These are phyloP conservation scores for Talaromyces sp. DNA, from an alignment of 2,329 filamentous ascomycete species.

Conservation along the genomic window DNA sequence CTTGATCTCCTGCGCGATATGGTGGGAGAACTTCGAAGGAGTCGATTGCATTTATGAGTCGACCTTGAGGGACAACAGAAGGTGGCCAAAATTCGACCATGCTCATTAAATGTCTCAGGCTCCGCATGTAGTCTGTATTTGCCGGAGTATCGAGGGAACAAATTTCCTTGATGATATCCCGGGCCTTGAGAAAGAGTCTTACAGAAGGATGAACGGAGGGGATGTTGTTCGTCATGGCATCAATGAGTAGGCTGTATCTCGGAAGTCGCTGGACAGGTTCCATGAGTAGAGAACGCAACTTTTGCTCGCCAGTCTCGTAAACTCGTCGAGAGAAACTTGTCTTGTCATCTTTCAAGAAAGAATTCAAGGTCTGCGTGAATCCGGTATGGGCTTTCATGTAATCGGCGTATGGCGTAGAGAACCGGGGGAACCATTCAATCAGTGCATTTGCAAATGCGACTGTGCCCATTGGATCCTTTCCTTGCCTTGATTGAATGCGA, in stretches of 20 bases:
- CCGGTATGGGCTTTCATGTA: slow-evolving; percentile 89
- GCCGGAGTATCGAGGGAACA: slow-evolving; percentile 79
- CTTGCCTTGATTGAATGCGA: slow-evolving; percentile 39
- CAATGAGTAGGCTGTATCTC: slow-evolving; percentile 91
- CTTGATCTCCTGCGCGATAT: slow-evolving; percentile 48
- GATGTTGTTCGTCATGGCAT: slow-evolving; percentile 83
- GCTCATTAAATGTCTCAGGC: slow-evolving; percentile 67
- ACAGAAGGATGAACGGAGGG: slow-evolving; percentile 82
- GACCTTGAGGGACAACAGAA: slow-evolving; percentile 66
- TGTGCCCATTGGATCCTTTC: slow-evolving; percentile 70
- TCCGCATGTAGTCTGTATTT: slow-evolving; percentile 62
- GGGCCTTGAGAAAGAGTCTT: slow-evolving; percentile 74
- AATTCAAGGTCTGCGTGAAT: slow-evolving; percentile 74
- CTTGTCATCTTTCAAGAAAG: slow-evolving; percentile 68
- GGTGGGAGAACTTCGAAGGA: slow-evolving; percentile 71
- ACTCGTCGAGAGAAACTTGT: slow-evolving; percentile 79
- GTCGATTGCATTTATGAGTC: slow-evolving; percentile 76
- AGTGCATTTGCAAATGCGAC: slow-evolving; percentile 73
- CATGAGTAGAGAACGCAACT: slow-evolving; percentile 84
- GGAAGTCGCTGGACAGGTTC: slow-evolving; percentile 93
- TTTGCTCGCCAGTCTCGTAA: slow-evolving; percentile 80
- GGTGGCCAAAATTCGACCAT: slow-evolving; percentile 73
- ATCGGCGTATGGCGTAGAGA: slow-evolving; percentile 83
- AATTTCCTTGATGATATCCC: slow-evolving; percentile 92
- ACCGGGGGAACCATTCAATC: slow-evolving; percentile 87